Percentiles rank a stretch among this genome's conserved stretches.
These are phyloP conservation scores for Hypoxylon lienhwacheense DNA, from an alignment of 495 filamentous ascomycete genomes.

Conservation along the genomic window DNA sequence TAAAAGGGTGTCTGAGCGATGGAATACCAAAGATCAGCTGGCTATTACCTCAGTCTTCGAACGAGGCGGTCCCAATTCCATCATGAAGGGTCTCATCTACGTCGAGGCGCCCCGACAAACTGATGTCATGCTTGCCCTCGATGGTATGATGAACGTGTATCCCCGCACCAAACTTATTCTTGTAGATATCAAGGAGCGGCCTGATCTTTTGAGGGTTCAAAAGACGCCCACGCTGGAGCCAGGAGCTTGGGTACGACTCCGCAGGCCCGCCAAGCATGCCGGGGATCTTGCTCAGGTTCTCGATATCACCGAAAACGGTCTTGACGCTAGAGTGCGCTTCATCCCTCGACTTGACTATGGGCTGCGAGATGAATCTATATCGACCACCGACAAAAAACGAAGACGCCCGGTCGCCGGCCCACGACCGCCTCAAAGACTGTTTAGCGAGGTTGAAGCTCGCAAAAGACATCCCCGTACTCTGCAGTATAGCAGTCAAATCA, in stretches of 20 bases:
- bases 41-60: conserved; percentile 88
- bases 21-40: conserved; percentile 71
- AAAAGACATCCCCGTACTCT: conserved; percentile 81
- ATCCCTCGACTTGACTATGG: conserved; percentile 94
- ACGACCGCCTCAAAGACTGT: conserved; percentile 86
- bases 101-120: conserved; percentile 85
- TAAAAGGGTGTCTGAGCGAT: conserved; percentile 79
- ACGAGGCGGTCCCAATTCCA: conserved; percentile 66
- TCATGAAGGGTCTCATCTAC: conserved; percentile 93
- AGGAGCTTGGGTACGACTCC: conserved; percentile 89
- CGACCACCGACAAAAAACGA: conserved; percentile 66
- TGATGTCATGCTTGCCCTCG: conserved; percentile 78
- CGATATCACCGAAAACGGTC: conserved; percentile 88
- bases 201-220: conserved; percentile 84
- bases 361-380: conserved; percentile 67
- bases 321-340: conserved; percentile 81
- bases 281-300: conserved; percentile 92
- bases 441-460: conserved; percentile 90
- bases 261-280: conserved; percentile 75
- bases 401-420: conserved; percentile 68
- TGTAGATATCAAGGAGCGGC: conserved; percentile 97
- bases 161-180: conserved; percentile 78
- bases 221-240: conserved; percentile 85
- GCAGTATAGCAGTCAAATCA: conserved; percentile 60
- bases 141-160: conserved; percentile 84